phyloP scores from a whole-genome alignment of 169 alveolate species.

The Fabrea salina region DNA sequence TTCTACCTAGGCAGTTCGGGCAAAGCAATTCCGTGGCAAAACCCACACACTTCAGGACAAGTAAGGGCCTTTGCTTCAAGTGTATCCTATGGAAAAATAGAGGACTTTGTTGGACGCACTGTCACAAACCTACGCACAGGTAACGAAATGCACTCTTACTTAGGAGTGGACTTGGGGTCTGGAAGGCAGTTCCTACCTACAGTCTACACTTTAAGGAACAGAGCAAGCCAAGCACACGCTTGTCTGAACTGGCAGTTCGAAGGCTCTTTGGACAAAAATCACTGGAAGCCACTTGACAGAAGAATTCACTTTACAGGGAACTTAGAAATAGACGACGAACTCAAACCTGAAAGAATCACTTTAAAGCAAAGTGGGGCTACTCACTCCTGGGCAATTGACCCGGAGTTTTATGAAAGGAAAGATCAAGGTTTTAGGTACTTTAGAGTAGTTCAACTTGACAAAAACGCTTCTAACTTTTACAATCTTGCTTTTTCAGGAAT shows the following conservation, averaged over 20 bases:
- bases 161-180: conserved; percentile 81
- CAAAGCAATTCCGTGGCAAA: conserved; percentile 48
- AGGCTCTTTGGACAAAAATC: conserved; percentile 68
- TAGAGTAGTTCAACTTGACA: conserved; percentile 69
- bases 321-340: conserved; percentile 16
- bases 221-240: conserved; percentile 70
- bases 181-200: conserved; percentile 69
- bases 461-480: conserved; percentile 73
- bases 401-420: conserved; percentile 40
- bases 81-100: conserved; percentile 66
- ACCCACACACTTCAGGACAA: conserved; percentile 74
- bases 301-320: conserved; percentile 56
- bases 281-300: conserved; percentile 70
- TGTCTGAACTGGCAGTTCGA: conserved; percentile 77
- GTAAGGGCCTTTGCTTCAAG: conserved; percentile 71
- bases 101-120: conserved; percentile 76
- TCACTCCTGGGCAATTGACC: conserved; percentile 79
- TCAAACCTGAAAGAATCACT: conserved; percentile 47
- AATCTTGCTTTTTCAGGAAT: conserved; percentile 74
- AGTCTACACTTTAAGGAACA: conserved; percentile 73
- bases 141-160: conserved; percentile 74
- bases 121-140: conserved; percentile 65
- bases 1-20: conserved; percentile 79
- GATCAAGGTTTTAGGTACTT: conserved; percentile 72
- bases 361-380: conserved; percentile 65